Base-by-base conservation (phyloP, 2,329 filamentous ascomycete genomes). In the Colletotrichum camelliae region DNA sequence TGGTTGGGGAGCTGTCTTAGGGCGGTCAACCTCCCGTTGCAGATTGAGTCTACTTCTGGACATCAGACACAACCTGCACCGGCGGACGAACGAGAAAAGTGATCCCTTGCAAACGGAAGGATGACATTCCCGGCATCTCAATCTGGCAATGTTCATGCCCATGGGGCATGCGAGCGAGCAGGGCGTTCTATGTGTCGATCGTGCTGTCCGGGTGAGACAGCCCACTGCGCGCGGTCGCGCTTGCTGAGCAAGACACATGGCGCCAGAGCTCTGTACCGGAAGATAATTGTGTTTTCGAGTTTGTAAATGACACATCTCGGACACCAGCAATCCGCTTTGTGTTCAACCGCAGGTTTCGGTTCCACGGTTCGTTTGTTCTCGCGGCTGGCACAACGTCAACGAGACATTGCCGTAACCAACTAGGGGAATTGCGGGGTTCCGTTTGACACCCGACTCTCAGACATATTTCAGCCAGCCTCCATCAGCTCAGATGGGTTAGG, bases 361-460 rank as follows among this genome's bases (percentile, higher is more conserved):
- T 66, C 37, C 52, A 24, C 31, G 5, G 52, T 57, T 66, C 37
- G 65, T 68, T 68, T 27, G 33, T 33, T 31, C 29, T 60, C n/a
- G 43, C 31, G 67, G 60, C 58, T 37, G 48, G 58, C 37, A 29
- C 31, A 61, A 61, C 16, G 16, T 67, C 29, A 35, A n/a, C 33
- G 61, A 75, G 68, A 72, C 68, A 75, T 13, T 27, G 60, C 31
- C 21, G 39, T 52, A 57, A n/a, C 61, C 43, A 57, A 16, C 15
- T 37, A 52, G 37, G n/a, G 31, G 67, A 55, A 72, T 65, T 72
- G 68, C 62, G 72, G 72, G 61, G 72, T 67, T 72, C 29, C 48
- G 72, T 39, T 43, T 62, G 52, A 72, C 61, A 61, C 72, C 37
- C 61, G 68, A 67, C 52, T 66, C 67, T 66, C 48, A 66, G 52